Evolutionary conservation across 345 rosid genomes (phyloP), one percentile per base, ranked within the genome.

Genomic region (Eucalyptus rudis): DNA sequence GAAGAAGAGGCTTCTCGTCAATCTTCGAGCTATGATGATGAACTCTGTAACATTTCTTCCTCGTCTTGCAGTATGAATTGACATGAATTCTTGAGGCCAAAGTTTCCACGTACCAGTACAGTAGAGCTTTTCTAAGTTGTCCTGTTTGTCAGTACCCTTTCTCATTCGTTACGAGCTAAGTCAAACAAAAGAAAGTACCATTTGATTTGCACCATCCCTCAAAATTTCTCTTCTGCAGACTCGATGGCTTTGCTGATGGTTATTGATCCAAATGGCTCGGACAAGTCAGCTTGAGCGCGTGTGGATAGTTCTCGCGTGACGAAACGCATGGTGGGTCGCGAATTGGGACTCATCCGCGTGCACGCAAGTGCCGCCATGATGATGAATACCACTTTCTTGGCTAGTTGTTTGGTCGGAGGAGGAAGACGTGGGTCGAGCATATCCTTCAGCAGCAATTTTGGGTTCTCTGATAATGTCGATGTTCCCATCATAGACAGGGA

Each of bases 301-400:
- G 93, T 91, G 7, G 95, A 93, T 52, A 94, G 76, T 89, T 95
- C 94, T 91, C 91, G 97, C 7, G 96, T 93, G 51, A 94, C 93
- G 43, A 88, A n/a, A n/a, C n/a, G n/a, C n/a, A n/a, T n/a, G n/a
- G n/a, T n/a, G n/a, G n/a, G n/a, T n/a, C n/a, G n/a, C n/a, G n/a
- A n/a, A n/a, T n/a, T n/a, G n/a, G n/a, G n/a, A n/a, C n/a, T n/a
- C n/a, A 36, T 86, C 14, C 85, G 89, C 2, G 91, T 90, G 91
- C 97, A 96, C 2, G 95, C 93, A 71, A 96, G 86, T 59, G 92
- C 96, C 25, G 92, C 62, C 4, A 86, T 90, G 44, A 94, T 84
- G 29, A 91, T 89, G 40, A 91, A 91, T 84, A 90, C 95, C 49
- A 94, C 94, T 76, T 92, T 91, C 49, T 92, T 93, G 33, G 95